Evolutionary conservation across 768 basidiomycete species (phyloP).

Genomic region (Boletus pseudo-olivaceus): DNA sequence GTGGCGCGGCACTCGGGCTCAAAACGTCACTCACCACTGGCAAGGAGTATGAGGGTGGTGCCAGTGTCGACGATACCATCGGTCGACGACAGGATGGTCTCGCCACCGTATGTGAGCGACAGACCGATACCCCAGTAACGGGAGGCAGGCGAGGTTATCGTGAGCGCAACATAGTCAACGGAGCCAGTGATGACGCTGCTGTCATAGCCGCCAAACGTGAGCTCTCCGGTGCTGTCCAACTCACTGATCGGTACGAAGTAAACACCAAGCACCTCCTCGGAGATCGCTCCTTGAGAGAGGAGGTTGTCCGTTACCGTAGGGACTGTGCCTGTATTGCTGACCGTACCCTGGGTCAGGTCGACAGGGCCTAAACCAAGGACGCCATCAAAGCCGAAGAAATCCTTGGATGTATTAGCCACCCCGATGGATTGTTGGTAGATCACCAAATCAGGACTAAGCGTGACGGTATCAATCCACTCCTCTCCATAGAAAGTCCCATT

Average conservation of each 20-base stretch:
- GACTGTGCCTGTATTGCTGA: slow-evolving; percentile 9
- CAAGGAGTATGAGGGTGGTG: slow-evolving; percentile 26
- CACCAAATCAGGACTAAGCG: not conserved
- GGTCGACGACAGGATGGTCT: not conserved
- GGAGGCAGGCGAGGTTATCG: slow-evolving; percentile 25
- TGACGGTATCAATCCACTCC: slow-evolving; percentile 11
- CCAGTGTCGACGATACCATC: slow-evolving; percentile 27
- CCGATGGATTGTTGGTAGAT: slow-evolving; percentile 32
- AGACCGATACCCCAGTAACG: slow-evolving; percentile 18
- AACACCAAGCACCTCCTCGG: slow-evolving; percentile 27
- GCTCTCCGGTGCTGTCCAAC: slow-evolving; percentile 15
- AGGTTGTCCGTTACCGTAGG: slow-evolving; percentile 38
- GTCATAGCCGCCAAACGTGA: slow-evolving; percentile 9
- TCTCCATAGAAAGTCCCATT: slow-evolving; percentile 12
- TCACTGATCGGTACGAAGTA: slow-evolving; percentile 24
- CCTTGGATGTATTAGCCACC: slow-evolving; percentile 24
- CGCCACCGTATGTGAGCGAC: not conserved
- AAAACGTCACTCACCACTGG: slow-evolving; percentile 12
- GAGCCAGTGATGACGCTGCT: not conserved
- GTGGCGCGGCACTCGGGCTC: not conserved
- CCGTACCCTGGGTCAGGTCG: slow-evolving; percentile 29
- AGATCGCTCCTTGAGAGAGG: slow-evolving; percentile 24
- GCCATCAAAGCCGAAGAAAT: slow-evolving; percentile 34
- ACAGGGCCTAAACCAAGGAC: slow-evolving; percentile 37
- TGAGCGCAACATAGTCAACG: slow-evolving; percentile 24